phyloP scores from a whole-genome alignment of 2,329 filamentous ascomycete species.

The Penicillium sp. region DNA sequence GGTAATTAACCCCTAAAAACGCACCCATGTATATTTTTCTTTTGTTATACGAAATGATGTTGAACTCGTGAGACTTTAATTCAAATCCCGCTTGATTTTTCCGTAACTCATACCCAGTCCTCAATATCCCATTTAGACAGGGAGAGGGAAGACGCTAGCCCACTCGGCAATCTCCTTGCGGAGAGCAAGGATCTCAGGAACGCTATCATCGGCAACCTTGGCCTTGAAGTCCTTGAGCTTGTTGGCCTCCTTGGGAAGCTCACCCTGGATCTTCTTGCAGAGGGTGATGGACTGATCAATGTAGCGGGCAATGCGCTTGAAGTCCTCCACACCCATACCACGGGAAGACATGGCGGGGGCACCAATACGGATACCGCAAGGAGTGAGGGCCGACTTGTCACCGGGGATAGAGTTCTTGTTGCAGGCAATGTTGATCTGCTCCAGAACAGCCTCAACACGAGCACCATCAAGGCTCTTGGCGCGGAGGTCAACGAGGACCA shows the following conservation, averaged over 20 bases:
- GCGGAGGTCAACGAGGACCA: slow-evolving; percentile 89
- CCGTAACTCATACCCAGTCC: not conserved
- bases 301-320: slow-evolving; percentile 83
- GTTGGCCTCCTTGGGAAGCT: slow-evolving; percentile 93
- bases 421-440: slow-evolving; percentile 98
- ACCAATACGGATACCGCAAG: slow-evolving; percentile 91
- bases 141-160: slow-evolving; percentile 89
- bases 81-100: slow-evolving; percentile 15
- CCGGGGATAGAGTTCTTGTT: slow-evolving; percentile 99
- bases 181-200: slow-evolving; percentile 77
- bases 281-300: slow-evolving; percentile 87
- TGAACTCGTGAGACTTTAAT: slow-evolving; percentile 31
- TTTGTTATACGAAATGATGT: slow-evolving; percentile 37
- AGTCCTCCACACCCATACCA: slow-evolving; percentile 89
- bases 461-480: slow-evolving; percentile 82
- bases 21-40: slow-evolving; percentile 26
- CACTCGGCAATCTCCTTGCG: slow-evolving; percentile 86
- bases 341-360: slow-evolving; percentile 96
- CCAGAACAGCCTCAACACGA: slow-evolving; percentile 90
- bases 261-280: slow-evolving; percentile 79
- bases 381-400: slow-evolving; percentile 94
- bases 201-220: slow-evolving; percentile 75
- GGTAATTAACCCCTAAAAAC: slow-evolving; percentile 36
- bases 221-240: slow-evolving; percentile 99
- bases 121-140: slow-evolving; percentile 43